Evolutionary conservation across 2,329 filamentous ascomycete genomes (phyloP), one percentile per base, ranked within the genome.

Genomic region (Calycina herbarum): DNA sequence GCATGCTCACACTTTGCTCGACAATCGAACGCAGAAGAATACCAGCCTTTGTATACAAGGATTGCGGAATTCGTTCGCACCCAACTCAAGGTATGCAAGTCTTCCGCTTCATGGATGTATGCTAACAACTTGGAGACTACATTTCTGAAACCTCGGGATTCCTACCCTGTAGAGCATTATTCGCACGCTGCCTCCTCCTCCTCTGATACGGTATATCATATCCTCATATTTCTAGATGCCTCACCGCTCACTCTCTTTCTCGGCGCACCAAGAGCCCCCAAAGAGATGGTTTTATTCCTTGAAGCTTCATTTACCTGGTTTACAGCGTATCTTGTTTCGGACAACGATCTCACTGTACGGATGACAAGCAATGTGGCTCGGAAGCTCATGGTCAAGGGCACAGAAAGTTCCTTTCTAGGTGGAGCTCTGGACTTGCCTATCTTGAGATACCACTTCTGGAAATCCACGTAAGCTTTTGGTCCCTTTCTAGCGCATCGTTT

Each of bases 1-100:
- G 85, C 83, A 11, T 89, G 87, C 70, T 83, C 84, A 45, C 85
- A 89, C 73, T 88, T 89, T 76, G 85, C 86, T 8, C 80, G 82
- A 61, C 80, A 85, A 65, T 76, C 79, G 4, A 79, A 84, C 67
- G 74, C 81, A 11, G 75, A 79, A 10, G 78, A 80, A 59, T 89
- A 86, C 69, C 77, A 80, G 48, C 80, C 80, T n/a, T 76, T 90
- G 2, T 89, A 88, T 72, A 75, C 78, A 5, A 81, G 81, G 29
- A 82, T 83, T 3, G 81, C 85, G 4, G 82, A 82, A 0, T 88
- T 87, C 66, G 83, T 89, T 73, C 82, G 83, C 66, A 75, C 75
- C 17, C 84, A 87, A 71, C 71, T 89, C 15, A 82, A 86, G 81
- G 86, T 88, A 74, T 69, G 66, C 31, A 27, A 31, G 54, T 5